These are phyloP conservation scores for Oryza brachyantha DNA, from an alignment of 176 grass and related monocot genomes.

Conservation along the genomic window DNA sequence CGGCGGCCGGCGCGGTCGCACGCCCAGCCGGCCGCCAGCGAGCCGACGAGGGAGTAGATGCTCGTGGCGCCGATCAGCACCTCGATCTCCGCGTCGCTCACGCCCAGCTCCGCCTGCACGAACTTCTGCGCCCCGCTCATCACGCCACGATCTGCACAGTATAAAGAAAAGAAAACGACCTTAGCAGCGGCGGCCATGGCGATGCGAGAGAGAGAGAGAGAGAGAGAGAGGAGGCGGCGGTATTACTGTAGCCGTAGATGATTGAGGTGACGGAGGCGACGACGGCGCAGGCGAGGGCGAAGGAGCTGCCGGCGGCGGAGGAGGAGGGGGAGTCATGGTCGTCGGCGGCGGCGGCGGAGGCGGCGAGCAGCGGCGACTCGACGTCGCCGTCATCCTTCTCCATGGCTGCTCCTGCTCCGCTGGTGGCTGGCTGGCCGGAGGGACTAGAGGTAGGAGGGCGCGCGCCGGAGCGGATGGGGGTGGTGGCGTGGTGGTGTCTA, in stretches of 20 bases:
- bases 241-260: constrained; percentile 48
- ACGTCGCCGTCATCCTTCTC: not conserved
- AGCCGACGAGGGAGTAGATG: constrained; percentile 64
- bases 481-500: too few species aligned
- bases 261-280: constrained; percentile 45
- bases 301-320: constrained; percentile 18
- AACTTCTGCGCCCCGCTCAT: constrained; percentile 63
- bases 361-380: constrained; percentile 20
- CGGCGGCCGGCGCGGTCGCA: constrained; percentile 56
- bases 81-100: constrained; percentile 57
- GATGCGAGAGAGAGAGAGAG: too few species aligned
- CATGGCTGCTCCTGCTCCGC: too few species aligned
- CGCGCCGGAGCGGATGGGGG: too few species aligned
- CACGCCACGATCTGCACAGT: constrained; percentile 43
- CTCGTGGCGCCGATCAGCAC: constrained; percentile 56
- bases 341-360: not conserved
- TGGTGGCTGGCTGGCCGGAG: too few species aligned
- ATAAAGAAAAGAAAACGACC: too few species aligned
- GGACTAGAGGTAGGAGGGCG: too few species aligned
- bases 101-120: constrained; percentile 47
- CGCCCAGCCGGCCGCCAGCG: constrained; percentile 52
- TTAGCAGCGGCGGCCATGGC: too few species aligned
- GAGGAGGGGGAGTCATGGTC: too few species aligned
- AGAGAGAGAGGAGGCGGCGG: too few species aligned
- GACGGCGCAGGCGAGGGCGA: constrained; percentile 31